Base-by-base conservation (phyloP, 306 rosid genomes). In the Prunus dulcis region DNA sequence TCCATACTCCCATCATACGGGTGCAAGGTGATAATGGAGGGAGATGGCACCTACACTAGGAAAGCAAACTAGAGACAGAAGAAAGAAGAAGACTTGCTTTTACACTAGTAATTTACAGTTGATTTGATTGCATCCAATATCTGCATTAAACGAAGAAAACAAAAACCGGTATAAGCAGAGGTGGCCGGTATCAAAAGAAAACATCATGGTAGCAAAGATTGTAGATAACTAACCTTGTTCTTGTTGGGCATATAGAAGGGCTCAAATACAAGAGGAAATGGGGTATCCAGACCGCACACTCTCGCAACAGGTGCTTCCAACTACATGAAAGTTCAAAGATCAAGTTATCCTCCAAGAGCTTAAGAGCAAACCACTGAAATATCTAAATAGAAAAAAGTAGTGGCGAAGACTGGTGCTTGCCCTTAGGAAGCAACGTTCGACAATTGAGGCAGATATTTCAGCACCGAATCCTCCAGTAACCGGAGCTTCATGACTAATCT, bases 401-500 rank as follows among this genome's bases (percentile, higher is more conserved):
- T 65, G 41, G 30, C 34, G 30, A 70, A 76, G 79, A 41, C 32
- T 71, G 38, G 18, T 67, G 12, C 86, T 87, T 89, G 92, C 99
- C 97, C 91, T 85, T 77, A 86, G 82, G 87, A 95, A 95, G 90
- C 99, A 95, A 57, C 98, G 90, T 76, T 92, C 96, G 65, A 88
- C 82, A 62, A 95, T 88, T 57, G 99, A 92, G 79, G 99, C 97
- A 0, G 98, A 88, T 74, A 95, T 86, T 91, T 95, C 99, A 69
- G 98, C 98, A 61, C 99, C 98, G 82, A 95, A 95, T 66, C 98
- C 99, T 77, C 97, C 97, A 0, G 98, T 95, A 22, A 92, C 84
- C 0, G 97, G 98, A 83, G 99, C 99, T 88, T 95, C 99, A 82
- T 95, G 99, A 86, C 99, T 95, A 81, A 95, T 81, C 99, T 95